Evolutionary conservation across 176 grass and related monocot genomes (phyloP).

Genomic region (Themeda triandra): DNA sequence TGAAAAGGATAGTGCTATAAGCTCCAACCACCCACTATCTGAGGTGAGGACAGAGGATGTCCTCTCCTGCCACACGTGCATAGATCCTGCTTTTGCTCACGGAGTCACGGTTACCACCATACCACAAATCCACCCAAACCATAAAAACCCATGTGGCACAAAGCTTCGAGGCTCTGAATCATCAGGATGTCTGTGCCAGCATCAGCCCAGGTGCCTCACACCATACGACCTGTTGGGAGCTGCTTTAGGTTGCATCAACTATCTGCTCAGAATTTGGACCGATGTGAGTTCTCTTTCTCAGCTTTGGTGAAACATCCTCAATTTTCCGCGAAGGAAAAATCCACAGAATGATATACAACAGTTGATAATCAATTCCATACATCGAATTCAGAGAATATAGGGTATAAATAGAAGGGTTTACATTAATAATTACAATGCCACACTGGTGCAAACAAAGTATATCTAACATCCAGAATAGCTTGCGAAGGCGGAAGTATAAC

Average conservation of each 20-base stretch:
- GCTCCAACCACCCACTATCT: slow-evolving; percentile 22
- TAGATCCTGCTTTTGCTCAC: slow-evolving; percentile 6
- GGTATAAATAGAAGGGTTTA: too few species aligned
- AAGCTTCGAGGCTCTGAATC: slow-evolving; percentile 19
- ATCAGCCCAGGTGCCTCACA: slow-evolving; percentile 22
- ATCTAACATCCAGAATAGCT: too few species aligned
- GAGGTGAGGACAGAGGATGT: slow-evolving; percentile 24
- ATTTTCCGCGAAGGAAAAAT: too few species aligned
- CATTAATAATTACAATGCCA: too few species aligned
- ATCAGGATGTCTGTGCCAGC: slow-evolving; percentile 42
- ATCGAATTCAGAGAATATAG: too few species aligned
- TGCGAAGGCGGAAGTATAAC: too few species aligned
- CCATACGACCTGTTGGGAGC: slow-evolving; percentile 12
- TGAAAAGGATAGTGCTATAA: slow-evolving; percentile 33
- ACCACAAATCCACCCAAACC: slow-evolving; percentile 20
- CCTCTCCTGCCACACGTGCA: not conserved
- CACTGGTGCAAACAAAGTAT: too few species aligned
- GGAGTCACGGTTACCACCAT: not conserved
- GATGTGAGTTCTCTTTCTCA: slow-evolving; percentile 31
- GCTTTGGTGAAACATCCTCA: too few species aligned
- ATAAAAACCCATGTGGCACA: slow-evolving; percentile 26
- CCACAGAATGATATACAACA: too few species aligned
- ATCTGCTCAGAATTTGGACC: not conserved
- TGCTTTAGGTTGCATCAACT: not conserved
- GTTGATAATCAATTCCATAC: too few species aligned